Evolutionary conservation across 345 rosid species (phyloP), one percentile per base, ranked within the genome.

Genomic region (Ceriops decandra): DNA sequence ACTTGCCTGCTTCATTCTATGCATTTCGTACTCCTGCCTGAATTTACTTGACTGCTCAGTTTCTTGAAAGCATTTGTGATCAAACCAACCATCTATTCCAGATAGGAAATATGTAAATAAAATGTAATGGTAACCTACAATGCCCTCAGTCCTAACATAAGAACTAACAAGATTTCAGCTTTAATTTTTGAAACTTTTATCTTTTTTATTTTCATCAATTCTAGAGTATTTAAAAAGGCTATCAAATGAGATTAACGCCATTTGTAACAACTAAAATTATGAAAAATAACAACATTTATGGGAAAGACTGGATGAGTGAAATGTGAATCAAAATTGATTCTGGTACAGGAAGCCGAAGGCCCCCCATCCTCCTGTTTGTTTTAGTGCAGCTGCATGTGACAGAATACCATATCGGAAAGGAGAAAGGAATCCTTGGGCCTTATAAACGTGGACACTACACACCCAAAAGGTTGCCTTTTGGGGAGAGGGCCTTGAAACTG

Each of bases 261-360:
- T 36, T 36, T 2, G 2, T 36, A 36, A 36, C 42, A 2, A 36
- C 8, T 38, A 38, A 38, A 38, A 11, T 2, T 11, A 38, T 38
- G 47, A 38, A 11, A 38, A 38, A 38, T 11, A 38, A 38, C 47
- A 16, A 38, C 47, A 38, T 38, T 38, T 38, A 38, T 11, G 47
- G 47, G 11, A 38, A 38, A 38, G 15, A 11, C 47, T 38, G 3
- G 13, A 38, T 38, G 11, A 38, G 15, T 10, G 47, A 38, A 38
- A 95, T 97, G 95, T 75, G 95, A 95, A 81, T 95, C 99, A 82
- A 95, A 86, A 77, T 87, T 95, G 66, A 95, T 90, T 75, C 80
- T 96, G 22, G 95, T 62, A 17, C 87, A 86, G 72, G 92, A 80
- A 61, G 95, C 87, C 21, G 96, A 85, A 57, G 87, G 59, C 52